A percentile compares a stretch with the other conserved stretches of the same genome.
Evolutionary conservation across 306 rosid species (phyloP).

Genomic region (Inga leiocalycina): DNA sequence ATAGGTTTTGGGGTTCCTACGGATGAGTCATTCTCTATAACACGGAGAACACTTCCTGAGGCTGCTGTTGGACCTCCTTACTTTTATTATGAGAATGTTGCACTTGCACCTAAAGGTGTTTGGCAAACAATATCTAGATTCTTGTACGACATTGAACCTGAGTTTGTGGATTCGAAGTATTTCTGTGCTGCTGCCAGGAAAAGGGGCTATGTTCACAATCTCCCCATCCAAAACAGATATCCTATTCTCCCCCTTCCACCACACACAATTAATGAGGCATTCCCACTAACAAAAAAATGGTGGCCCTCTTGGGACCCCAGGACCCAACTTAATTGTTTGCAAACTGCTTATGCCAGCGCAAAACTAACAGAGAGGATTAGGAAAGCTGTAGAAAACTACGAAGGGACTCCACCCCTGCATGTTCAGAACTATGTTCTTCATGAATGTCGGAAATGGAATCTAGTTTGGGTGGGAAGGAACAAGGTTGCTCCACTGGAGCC

Average conservation of each 20-base stretch:
- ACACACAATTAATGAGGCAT: slow-evolving; percentile 66
- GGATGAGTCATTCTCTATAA: slow-evolving; percentile 49
- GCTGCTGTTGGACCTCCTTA: slow-evolving; percentile 86
- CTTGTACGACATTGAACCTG: slow-evolving; percentile 80
- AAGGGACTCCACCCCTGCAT: slow-evolving; percentile 56
- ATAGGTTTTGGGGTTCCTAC: slow-evolving; percentile 84
- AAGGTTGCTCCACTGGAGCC: slow-evolving; percentile 95
- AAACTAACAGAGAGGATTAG: slow-evolving; percentile 73
- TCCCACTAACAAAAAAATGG: slow-evolving; percentile 87
- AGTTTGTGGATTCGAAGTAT: slow-evolving; percentile 87
- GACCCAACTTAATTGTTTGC: slow-evolving; percentile 78
- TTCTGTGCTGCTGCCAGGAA: slow-evolving; percentile 95
- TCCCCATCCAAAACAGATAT: slow-evolving; percentile 69
- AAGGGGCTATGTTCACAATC: slow-evolving; percentile 92
- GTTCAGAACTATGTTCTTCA: slow-evolving; percentile 68
- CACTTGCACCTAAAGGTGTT: slow-evolving; percentile 92
- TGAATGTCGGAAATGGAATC: slow-evolving; percentile 91
- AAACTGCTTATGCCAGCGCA: slow-evolving; percentile 76
- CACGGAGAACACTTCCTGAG: slow-evolving; percentile 62
- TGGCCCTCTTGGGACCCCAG: slow-evolving; percentile 96
- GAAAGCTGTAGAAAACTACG: slow-evolving; percentile 63
- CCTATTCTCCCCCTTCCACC: slow-evolving; percentile 91
- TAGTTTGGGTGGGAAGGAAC: slow-evolving; percentile 97
- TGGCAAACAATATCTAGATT: slow-evolving; percentile 89
- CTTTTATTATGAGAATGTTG: slow-evolving; percentile 96